phyloP scores from a whole-genome alignment of 768 basidiomycete genomes.

The Leccinum longicurvipes region DNA sequence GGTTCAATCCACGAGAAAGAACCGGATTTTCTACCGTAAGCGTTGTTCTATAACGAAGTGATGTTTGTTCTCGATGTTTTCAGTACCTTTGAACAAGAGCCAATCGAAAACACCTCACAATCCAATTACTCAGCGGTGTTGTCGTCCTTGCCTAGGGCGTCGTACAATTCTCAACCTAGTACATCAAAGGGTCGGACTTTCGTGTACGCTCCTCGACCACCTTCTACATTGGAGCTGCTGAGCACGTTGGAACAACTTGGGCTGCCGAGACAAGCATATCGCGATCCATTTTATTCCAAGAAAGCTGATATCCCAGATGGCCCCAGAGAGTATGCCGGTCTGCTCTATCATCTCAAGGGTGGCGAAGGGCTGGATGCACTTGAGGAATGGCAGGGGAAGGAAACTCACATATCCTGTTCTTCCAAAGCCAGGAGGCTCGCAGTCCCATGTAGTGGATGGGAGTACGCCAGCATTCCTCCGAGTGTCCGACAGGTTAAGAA shows the following conservation, averaged over 20 bases:
- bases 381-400: slow-evolving; percentile 51
- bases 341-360: slow-evolving; percentile 69
- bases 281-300: slow-evolving; percentile 77
- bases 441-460: slow-evolving; percentile 63
- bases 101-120: neutral
- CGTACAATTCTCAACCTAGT: slow-evolving; percentile 7
- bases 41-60: neutral
- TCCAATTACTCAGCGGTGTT: neutral
- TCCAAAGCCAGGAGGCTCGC: slow-evolving; percentile 4
- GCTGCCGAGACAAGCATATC: slow-evolving; percentile 63
- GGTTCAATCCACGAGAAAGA: slow-evolving; percentile 11
- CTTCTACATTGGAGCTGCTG: slow-evolving; percentile 46
- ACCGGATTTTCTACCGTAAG: slow-evolving; percentile 20
- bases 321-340: slow-evolving; percentile 77
- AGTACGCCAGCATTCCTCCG: slow-evolving; percentile 72
- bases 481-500: slow-evolving; percentile 48
- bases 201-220: slow-evolving; percentile 49
- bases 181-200: slow-evolving; percentile 26
- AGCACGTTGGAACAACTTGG: slow-evolving; percentile 43
- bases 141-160: slow-evolving; percentile 14
- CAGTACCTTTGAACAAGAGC: slow-evolving; percentile 18
- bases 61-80: neutral
- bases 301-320: slow-evolving; percentile 62
- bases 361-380: slow-evolving; percentile 54
- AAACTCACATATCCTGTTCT: slow-evolving; percentile 2